Evolutionary conservation across 2,329 filamentous ascomycete species (phyloP).

Genomic region (Ceratocystiopsis brevicomis): DNA sequence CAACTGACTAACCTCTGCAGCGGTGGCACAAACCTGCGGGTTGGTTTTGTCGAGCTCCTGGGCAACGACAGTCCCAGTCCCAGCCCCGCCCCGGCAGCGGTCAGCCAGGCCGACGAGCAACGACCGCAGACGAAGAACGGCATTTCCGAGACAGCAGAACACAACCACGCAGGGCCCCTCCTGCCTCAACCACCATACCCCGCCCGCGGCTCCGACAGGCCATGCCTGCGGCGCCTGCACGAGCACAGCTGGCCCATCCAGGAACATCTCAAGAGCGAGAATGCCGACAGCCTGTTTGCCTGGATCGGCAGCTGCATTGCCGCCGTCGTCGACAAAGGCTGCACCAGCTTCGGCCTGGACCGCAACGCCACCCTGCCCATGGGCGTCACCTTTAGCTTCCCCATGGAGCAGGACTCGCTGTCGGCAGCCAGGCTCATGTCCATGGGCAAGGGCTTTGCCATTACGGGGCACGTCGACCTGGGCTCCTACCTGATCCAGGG

Average conservation of each 20-base stretch:
- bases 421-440: conserved; percentile 44
- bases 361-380: conserved; percentile 33
- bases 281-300: conserved; percentile 55
- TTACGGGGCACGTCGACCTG: conserved; percentile 40
- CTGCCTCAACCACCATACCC: not conserved
- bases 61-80: conserved; percentile 13
- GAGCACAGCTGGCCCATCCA: conserved; percentile 59
- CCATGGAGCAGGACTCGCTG: conserved; percentile 45
- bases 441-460: conserved; percentile 54
- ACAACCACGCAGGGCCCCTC: no score
- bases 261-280: conserved; percentile 53
- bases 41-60: conserved; percentile 45
- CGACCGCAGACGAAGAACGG: no score
- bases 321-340: conserved; percentile 45
- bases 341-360: conserved; percentile 23
- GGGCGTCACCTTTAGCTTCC: conserved; percentile 53
- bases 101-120: no score
- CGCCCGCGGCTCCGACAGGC: not conserved
- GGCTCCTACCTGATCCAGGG: conserved; percentile 38
- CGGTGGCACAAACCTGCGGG: conserved; percentile 49
- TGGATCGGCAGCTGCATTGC: conserved; percentile 69
- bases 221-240: conserved; percentile 33
- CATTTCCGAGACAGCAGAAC: no score
- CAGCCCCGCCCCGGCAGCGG: no score
- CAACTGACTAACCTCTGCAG: conserved; percentile 16